Percentiles rank a stretch among this genome's conserved stretches.
phyloP scores from a whole-genome alignment of 2,329 filamentous ascomycete genomes.

The Ophiostoma quercus region DNA sequence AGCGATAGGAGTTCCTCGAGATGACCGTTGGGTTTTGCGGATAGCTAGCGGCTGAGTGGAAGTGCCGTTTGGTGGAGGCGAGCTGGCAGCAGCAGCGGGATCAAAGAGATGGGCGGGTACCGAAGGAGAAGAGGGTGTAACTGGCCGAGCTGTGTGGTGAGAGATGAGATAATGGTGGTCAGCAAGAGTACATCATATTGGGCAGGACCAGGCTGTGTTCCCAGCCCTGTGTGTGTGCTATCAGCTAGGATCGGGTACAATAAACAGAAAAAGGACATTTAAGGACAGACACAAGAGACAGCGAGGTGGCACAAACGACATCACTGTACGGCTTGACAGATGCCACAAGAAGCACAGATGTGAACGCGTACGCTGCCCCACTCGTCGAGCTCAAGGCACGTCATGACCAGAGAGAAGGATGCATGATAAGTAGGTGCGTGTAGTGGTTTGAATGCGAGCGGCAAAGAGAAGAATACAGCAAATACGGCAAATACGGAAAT shows the following conservation, averaged over 20 bases:
- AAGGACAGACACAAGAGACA: not conserved
- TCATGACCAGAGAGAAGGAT: not conserved
- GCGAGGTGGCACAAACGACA: not conserved
- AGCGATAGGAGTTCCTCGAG: constrained; percentile 15
- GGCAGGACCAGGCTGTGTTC: not conserved
- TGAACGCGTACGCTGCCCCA: constrained; percentile 16
- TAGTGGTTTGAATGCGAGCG: not conserved
- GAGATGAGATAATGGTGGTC: constrained; percentile 6
- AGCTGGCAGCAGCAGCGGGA: not conserved
- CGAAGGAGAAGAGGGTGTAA: constrained; percentile 12
- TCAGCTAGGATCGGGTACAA: not conserved
- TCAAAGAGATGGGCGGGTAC: not conserved
- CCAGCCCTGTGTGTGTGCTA: constrained; percentile 6
- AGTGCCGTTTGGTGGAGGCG: not conserved
- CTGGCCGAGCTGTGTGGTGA: constrained; percentile 13
- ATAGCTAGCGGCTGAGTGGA: not conserved
- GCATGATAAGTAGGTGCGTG: not conserved
- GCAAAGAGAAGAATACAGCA: not conserved
- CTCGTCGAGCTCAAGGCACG: not conserved
- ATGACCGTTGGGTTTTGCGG: constrained; percentile 17
- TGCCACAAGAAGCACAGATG: not conserved
- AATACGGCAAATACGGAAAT: not conserved
- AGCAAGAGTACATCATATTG: not conserved
- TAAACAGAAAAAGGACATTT: not conserved
- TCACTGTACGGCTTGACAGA: constrained; percentile 8